Conservation (phyloP, 202 grass and related monocot genomes). For the Digitaria exilis region DNA sequence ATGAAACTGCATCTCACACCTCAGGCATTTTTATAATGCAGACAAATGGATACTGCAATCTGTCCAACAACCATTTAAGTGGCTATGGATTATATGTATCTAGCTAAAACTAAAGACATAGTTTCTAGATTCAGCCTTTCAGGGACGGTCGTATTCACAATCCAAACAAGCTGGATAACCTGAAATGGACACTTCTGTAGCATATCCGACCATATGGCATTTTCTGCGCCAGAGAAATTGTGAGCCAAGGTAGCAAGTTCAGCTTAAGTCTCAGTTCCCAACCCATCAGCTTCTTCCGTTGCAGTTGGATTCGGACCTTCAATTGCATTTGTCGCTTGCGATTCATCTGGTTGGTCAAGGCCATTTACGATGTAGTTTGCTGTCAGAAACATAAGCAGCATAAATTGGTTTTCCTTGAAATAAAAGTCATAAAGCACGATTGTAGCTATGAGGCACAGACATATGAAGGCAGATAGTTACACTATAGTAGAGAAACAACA, state of each 20-base stretch:
- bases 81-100: not conserved
- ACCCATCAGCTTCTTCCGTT: constrained; percentile 37
- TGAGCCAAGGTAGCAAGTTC: not conserved
- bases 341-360: constrained; percentile 39
- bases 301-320: constrained; percentile 30
- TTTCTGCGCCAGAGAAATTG: not conserved
- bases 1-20: not conserved
- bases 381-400: constrained; percentile 38
- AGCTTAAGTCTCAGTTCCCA: constrained; percentile 29
- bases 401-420: constrained; percentile 13
- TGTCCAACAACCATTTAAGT: not conserved
- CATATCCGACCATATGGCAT: constrained; percentile 8
- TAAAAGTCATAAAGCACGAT: not conserved
- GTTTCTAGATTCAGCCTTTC: not conserved
- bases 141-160: constrained; percentile 44
- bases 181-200: not conserved
- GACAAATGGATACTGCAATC: constrained; percentile 1
- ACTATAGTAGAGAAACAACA: not conserved
- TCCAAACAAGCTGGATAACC: constrained; percentile 6
- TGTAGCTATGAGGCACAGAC: not conserved
- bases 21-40: too few relatives aligned
- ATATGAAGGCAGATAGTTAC: not conserved
- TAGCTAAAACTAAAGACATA: constrained; percentile 30
- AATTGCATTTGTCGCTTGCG: constrained; percentile 22
- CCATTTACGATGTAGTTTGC: constrained; percentile 54